A percentile compares a stretch with the other conserved stretches of the same genome.
Conservation (phyloP, 495 filamentous ascomycete species). For the Penicillium pancosmium region DNA sequence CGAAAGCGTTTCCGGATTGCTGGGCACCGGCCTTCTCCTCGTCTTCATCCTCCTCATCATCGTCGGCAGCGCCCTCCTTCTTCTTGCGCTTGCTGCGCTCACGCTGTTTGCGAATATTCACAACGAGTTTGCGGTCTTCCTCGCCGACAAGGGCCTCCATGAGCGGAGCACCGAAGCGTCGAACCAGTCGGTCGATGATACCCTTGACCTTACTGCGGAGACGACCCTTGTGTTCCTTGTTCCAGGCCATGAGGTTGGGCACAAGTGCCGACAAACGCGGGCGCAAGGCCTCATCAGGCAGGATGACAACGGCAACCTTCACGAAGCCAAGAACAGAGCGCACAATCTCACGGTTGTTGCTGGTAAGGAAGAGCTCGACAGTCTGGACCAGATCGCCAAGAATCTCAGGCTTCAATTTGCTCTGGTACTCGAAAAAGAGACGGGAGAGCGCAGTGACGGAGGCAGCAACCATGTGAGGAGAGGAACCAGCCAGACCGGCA, state of each 20-base stretch:
- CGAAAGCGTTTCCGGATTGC: conserved; percentile 85
- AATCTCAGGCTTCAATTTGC: conserved; percentile 57
- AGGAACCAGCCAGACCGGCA: conserved; percentile 86
- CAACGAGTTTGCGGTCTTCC: conserved; percentile 83
- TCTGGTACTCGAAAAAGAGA: conserved; percentile 85
- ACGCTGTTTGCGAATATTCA: conserved; percentile 90
- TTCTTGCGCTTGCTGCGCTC: conserved; percentile 86
- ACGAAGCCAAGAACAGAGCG: conserved; percentile 90
- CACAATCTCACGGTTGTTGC: conserved; percentile 94
- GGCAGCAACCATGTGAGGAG: conserved; percentile 94
- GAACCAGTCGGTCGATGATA: conserved; percentile 89
- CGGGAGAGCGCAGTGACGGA: conserved; percentile 90
- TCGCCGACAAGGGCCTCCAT: conserved; percentile 75
- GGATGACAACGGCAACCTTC: conserved; percentile 88
- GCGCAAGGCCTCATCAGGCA: conserved; percentile 74
- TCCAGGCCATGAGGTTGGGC: conserved; percentile 92
- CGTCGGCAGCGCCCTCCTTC: conserved; percentile 59
- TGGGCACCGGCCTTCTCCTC: conserved; percentile 33
- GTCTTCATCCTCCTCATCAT: conserved; percentile 49
- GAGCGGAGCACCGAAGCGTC: conserved; percentile 79
- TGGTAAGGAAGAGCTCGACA: conserved; percentile 90
- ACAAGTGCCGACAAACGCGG: conserved; percentile 74
- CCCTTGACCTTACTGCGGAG: conserved; percentile 97
- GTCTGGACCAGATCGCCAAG: conserved; percentile 83
- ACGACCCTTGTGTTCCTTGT: conserved; percentile 94